phyloP scores from a whole-genome alignment of 371 early-diverging fungal species.

The Dichotomocladium elegans region DNA sequence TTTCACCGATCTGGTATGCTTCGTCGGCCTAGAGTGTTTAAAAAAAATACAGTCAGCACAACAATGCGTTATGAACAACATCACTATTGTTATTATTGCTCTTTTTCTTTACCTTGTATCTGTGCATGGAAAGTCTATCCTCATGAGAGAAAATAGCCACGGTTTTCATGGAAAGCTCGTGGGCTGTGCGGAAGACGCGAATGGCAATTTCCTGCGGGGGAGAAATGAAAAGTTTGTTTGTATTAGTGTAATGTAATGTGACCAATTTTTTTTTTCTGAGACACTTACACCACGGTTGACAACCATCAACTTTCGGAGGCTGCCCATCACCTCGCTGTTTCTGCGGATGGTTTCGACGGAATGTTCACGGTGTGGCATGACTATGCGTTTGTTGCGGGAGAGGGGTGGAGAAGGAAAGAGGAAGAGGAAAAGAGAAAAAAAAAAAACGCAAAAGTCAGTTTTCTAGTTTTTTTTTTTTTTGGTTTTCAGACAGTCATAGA shows the following conservation, averaged over 20 bases:
- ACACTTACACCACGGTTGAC: slow-evolving; percentile 63
- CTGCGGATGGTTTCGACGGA: slow-evolving; percentile 64
- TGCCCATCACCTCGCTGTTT: slow-evolving; percentile 48
- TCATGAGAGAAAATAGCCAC: slow-evolving; percentile 88
- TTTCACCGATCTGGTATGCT: slow-evolving; percentile 86
- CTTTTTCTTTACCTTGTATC: slow-evolving; percentile 78
- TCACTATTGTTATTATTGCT: no score
- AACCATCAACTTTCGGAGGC: slow-evolving; percentile 56
- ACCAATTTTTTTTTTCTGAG: no score
- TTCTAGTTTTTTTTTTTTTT: no score
- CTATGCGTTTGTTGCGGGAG: neutral
- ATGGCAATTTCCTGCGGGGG: slow-evolving; percentile 81
- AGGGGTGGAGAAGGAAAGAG: neutral
- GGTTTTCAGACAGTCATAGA: no score
- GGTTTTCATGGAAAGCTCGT: slow-evolving; percentile 86
- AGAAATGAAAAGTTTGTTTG: neutral
- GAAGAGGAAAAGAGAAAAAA: neutral
- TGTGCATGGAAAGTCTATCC: slow-evolving; percentile 90
- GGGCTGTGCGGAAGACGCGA: slow-evolving; percentile 87
- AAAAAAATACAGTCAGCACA: no score
- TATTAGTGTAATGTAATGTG: neutral
- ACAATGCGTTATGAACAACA: no score
- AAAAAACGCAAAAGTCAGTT: no score
- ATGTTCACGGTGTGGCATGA: slow-evolving; percentile 46
- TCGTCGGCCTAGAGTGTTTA: slow-evolving; percentile 71